Percentiles rank a stretch among this genome's conserved stretches.
Evolutionary conservation across 192 early-diverging fungal genomes (phyloP).

Genomic region (Entomortierella chlamydospora): DNA sequence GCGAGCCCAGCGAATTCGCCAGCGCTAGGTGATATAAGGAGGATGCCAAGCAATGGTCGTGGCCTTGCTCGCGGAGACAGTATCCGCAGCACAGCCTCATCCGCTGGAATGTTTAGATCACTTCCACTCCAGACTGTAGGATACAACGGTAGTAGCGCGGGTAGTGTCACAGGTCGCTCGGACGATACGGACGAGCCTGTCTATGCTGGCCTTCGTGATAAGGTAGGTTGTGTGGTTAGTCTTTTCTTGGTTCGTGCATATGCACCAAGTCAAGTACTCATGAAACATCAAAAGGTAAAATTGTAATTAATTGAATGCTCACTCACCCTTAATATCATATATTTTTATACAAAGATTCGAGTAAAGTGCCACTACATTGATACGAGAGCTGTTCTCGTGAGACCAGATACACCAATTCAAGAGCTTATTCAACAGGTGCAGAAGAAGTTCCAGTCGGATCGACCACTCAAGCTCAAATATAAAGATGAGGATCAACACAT

Average conservation of each 20-base stretch:
- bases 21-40: conserved; percentile 32
- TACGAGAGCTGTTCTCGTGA: conserved; percentile 70
- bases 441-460: conserved; percentile 68
- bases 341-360: conserved; percentile 48
- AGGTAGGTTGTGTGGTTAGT: too few species aligned
- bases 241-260: too few species aligned
- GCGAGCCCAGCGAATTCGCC: not conserved
- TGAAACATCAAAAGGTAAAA: not conserved
- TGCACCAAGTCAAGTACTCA: too few species aligned
- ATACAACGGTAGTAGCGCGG: conserved; percentile 9
- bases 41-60: conserved; percentile 17
- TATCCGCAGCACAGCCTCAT: conserved; percentile 21
- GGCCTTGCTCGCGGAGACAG: conserved; percentile 32
- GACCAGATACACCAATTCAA: conserved; percentile 58
- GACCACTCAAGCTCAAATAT: conserved; percentile 76
- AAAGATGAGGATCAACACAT: conserved; percentile 88
- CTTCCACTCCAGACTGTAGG: not conserved
- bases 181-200: conserved; percentile 39
- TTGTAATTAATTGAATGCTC: not conserved
- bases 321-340: not conserved
- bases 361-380: conserved; percentile 77
- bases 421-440: conserved; percentile 66
- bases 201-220: conserved; percentile 34
- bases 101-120: not conserved
- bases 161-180: conserved; percentile 11